These are phyloP conservation scores for Pythium aristosporum DNA, from an alignment of 352 stramenopile genomes.

Conservation along the genomic window DNA sequence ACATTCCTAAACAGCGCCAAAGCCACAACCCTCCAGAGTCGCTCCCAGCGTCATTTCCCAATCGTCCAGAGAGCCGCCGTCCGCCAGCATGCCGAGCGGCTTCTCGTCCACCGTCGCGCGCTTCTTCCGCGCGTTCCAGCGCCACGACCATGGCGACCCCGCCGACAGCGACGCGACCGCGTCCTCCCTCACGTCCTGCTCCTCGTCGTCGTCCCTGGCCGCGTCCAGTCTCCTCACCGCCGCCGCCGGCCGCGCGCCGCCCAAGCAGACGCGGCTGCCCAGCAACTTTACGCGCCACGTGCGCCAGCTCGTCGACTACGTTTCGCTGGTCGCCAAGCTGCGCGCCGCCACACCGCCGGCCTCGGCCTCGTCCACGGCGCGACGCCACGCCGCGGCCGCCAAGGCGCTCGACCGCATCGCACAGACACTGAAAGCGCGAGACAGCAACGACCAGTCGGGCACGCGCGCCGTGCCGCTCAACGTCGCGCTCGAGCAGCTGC, in stretches of 20 bases:
- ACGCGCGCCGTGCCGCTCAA: conserved; percentile 34
- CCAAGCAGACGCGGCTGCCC: conserved; percentile 16
- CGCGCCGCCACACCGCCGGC: background rate
- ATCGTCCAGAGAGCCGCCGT: background rate
- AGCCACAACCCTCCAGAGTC: background rate
- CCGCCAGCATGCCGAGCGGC: conserved; percentile 6
- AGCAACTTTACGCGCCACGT: conserved; percentile 27
- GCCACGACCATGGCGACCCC: conserved; percentile 9
- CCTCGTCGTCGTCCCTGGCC: background rate
- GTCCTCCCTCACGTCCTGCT: background rate
- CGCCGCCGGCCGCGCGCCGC: background rate
- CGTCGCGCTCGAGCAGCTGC: conserved; percentile 38
- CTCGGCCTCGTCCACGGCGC: conserved; percentile 11
- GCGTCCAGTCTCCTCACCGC: background rate
- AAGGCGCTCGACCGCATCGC: conserved; percentile 29
- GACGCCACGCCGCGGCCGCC: conserved; percentile 23
- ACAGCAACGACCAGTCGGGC: conserved; percentile 8
- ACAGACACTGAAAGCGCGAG: conserved; percentile 15
- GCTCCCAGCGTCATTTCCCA: background rate
- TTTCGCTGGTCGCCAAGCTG: conserved; percentile 18
- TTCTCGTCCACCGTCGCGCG: conserved; percentile 25
- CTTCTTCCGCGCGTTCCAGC: conserved; percentile 23
- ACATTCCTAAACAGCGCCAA: background rate
- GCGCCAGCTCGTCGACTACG: conserved; percentile 28
- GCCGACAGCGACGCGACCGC: background rate